These are phyloP conservation scores for Amniculicola lignicola DNA, from an alignment of 495 filamentous ascomycete species.

Conservation along the genomic window DNA sequence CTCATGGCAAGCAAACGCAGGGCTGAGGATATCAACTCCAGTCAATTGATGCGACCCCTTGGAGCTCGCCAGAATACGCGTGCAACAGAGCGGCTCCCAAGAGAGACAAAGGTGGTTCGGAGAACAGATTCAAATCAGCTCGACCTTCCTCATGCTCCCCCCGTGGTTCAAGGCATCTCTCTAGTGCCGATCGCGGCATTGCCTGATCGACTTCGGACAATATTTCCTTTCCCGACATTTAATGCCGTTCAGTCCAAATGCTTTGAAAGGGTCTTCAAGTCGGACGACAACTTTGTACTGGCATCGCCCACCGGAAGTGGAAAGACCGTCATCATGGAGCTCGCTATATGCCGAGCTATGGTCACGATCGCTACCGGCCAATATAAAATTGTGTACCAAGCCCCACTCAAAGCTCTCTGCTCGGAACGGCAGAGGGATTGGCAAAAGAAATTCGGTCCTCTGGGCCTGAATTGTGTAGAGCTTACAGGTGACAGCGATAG, in stretches of 20 bases:
- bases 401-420: slow-evolving; percentile 90
- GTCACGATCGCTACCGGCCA: slow-evolving; percentile 59
- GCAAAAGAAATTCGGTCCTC: slow-evolving; percentile 73
- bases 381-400: slow-evolving; percentile 94
- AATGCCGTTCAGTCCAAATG: slow-evolving; percentile 92
- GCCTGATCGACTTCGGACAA: slow-evolving; percentile 69
- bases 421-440: slow-evolving; percentile 80
- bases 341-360: slow-evolving; percentile 82
- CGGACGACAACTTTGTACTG: slow-evolving; percentile 80
- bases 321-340: slow-evolving; percentile 86
- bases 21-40: slow-evolving; percentile 2
- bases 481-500: slow-evolving; percentile 89
- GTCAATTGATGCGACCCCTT: neutral
- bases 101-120: neutral
- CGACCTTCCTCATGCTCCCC: slow-evolving; percentile 41
- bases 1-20: slow-evolving; percentile 39
- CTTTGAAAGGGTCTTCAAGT: slow-evolving; percentile 67
- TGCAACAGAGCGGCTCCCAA: neutral
- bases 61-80: neutral
- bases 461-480: slow-evolving; percentile 76
- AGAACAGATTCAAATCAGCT: slow-evolving; percentile 19
- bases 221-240: slow-evolving; percentile 81
- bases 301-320: slow-evolving; percentile 91
- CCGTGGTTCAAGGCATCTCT: slow-evolving; percentile 62
- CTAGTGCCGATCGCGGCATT: slow-evolving; percentile 70